Evolutionary conservation across 1,284 basidiomycete species (phyloP), one percentile per base, ranked within the genome.

Genomic region (Ceratorhiza oryzae-sativae): DNA sequence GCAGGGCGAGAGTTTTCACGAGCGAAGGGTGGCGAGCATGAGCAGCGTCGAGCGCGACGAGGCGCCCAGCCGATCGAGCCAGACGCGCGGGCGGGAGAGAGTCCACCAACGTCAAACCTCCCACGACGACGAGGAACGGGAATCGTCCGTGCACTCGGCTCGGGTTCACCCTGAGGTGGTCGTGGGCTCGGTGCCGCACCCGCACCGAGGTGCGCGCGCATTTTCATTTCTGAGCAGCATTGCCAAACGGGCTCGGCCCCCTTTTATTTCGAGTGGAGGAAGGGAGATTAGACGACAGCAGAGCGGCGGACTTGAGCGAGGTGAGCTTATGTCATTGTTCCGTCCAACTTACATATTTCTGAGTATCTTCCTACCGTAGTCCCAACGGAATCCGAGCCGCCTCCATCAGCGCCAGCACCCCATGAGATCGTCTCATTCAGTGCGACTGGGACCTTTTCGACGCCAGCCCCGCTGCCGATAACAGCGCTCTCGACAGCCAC

Each of bases 1-100:
- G 10, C 63, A 56, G 39, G 62, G 63, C 34, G 63, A 68, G 25
- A 41, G 30, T n/a, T 25, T 56, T n/a, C 36, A 39, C 56, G 56
- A 59, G 23, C 56, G 34, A 27, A 15, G 39, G 32, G 39, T 41
- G 36, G 34, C 56, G 2, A 42, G 34, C 23, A 56, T 68, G 63
- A 34, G 51, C 4, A 68, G 63, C 39, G 49, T 39, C 48, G 63
- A 68, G 36, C 51, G 63, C 1, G 63, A 68, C 42, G 63, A 68
- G 25, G 63, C 41, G n/a, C 49, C 51, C 23, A 15, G 32, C 8
- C 39, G 39, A 39, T 55, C 46, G 49, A 8, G 51, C 12, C 18
- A 51, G 30, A 9, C 23, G 30, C 42, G 61, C 12, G 45, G 34
- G 25, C n/a, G 41, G 20, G 49, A 67, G 23, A 4, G 49, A 20